Base-by-base conservation (phyloP, 108 stramenopile species). In the Ochromonas danica region DNA sequence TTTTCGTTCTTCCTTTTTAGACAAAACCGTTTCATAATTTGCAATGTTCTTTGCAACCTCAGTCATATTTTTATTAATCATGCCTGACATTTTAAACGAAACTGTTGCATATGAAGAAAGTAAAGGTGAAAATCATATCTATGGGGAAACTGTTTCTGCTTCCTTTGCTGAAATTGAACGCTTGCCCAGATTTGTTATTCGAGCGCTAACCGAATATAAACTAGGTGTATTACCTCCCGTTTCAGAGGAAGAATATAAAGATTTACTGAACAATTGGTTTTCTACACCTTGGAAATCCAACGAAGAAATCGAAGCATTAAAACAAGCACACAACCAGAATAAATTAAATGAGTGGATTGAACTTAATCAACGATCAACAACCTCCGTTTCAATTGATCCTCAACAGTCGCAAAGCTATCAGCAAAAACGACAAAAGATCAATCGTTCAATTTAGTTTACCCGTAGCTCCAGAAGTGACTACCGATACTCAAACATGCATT, bases 31-130 rank as follows among this genome's bases (percentile, higher is more conserved):
- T 57, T 57, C 51, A 57, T 57, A 57, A 57, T 57, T 57, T 57
- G 51, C 51, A 57, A 57, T 57, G 51, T 57, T 57, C 51, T 57
- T 57, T 57, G 51, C 51, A 57, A 57, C 51, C 51, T 57, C 51
- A 57, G 51, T 57, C 51, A 57, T 57, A 57, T 57, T 57, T 57
- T 57, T 57, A 57, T 57, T 57, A 57, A 57, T 57, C 51, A 57
- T 57, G 51, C 51, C 51, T 57, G 51, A 57, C 51, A 57, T 57
- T 57, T 57, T 57, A 57, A 57, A 57, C 51, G 51, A 57, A 57
- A 57, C 51, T 57, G 51, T 57, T 57, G 51, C 51, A 57, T 57
- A 57, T 57, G 51, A 57, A 57, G 51, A 57, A 57, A 57, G 51
- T 57, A 57, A 57, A 57, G 51, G 51, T 57, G 51, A 57, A 57